Base-by-base conservation (phyloP, 2,329 filamentous ascomycete genomes). In the Aspergillus costaricaensis region DNA sequence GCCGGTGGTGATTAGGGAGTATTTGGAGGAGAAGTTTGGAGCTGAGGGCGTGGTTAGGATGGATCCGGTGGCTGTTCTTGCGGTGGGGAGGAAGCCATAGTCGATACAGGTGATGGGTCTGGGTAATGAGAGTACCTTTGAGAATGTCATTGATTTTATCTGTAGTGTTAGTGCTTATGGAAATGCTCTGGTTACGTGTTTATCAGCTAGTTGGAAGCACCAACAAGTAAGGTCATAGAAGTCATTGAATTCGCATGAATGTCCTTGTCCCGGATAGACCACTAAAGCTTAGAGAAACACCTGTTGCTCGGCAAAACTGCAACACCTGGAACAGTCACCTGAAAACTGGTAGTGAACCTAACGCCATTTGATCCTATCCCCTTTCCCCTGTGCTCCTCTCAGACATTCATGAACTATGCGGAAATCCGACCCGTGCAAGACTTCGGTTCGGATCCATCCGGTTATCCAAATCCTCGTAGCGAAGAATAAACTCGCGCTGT, bases 381-480 rank as follows among this genome's bases (percentile, higher is more conserved):
- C 57, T 58, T 3, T 58, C 36, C 32, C 10, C 4, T 14, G 19
- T 67, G 53, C 14, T 63, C 44, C 59, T 44, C 53, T 54, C 32
- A 61, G 54, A 66, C 58, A 57, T 59, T 72, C 68, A 77, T 73
- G 75, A 76, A 62, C 70, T 70, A 51, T 74, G 74, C 19, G 77
- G 68, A 49, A 76, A 76, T 30, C 70, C 70, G 58, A 74, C 72
- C 30, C 76, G 74, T 51, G 70, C 65, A 43, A 77, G 66, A 27
- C 67, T 69, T 27, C 77, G 70, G 55, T 72, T 74, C 32, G 75
- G 74, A 57, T 79, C 77, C 62, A 79, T 70, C 50, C 76, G 73
- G 69, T 81, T 81, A 63, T 82, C 80, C 65, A 82, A 67, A 67
- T 81, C 79, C 63, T 81, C 79, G 60, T 82, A 82, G 55, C 79